Evolutionary conservation across 495 filamentous ascomycete genomes (phyloP).

Genomic region (Annulohypoxylon bovei): DNA sequence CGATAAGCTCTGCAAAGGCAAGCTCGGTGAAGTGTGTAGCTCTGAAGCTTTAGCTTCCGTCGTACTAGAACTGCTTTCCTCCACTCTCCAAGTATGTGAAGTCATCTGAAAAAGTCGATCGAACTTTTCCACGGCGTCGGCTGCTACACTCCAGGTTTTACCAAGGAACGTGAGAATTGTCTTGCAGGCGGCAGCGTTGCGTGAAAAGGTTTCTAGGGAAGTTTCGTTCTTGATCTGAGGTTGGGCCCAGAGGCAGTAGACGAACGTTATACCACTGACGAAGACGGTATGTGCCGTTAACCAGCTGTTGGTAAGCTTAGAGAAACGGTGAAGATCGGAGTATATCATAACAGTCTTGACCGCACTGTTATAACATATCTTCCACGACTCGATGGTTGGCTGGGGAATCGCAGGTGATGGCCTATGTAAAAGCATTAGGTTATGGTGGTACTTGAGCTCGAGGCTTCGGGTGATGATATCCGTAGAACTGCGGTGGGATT

Average conservation of each 20-base stretch:
- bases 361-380: constrained; percentile 52
- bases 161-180: constrained; percentile 58
- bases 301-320: constrained; percentile 53
- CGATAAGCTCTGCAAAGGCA: neutral
- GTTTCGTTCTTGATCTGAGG: constrained; percentile 44
- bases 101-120: constrained; percentile 53
- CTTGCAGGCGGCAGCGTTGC: constrained; percentile 47
- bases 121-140: constrained; percentile 53
- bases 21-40: neutral
- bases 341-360: constrained; percentile 20
- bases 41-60: neutral
- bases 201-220: constrained; percentile 51
- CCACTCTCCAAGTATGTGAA: constrained; percentile 27
- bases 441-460: constrained; percentile 56
- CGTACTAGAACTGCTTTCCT: neutral
- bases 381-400: constrained; percentile 50
- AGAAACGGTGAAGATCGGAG: constrained; percentile 43
- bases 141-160: constrained; percentile 57
- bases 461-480: constrained; percentile 44
- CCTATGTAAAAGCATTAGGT: constrained; percentile 55
- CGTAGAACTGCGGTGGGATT: constrained; percentile 8
- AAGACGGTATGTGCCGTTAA: constrained; percentile 57
- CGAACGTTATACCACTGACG: constrained; percentile 54
- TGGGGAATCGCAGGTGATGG: constrained; percentile 56
- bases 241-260: constrained; percentile 56